Evolutionary conservation across 2,329 filamentous ascomycete genomes (phyloP).

Genomic region (Ceratocystis ficicola): DNA sequence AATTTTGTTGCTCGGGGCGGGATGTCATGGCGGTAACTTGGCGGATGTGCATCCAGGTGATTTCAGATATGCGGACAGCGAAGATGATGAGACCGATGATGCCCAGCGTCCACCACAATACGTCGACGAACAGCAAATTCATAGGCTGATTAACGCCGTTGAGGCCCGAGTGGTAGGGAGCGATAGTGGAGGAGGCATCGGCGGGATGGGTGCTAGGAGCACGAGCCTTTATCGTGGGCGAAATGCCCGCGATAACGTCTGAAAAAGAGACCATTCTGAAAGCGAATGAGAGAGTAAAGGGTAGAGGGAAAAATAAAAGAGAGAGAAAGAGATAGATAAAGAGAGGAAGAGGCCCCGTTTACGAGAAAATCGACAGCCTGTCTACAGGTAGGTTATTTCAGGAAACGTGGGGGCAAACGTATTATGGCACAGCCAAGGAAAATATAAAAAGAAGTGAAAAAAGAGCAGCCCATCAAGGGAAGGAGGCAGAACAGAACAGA

Average conservation of each 20-base stretch:
- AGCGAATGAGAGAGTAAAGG: neutral
- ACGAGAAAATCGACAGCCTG: neutral
- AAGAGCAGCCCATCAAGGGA: neutral
- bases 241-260: conserved; percentile 24
- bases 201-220: conserved; percentile 25
- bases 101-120: conserved; percentile 50
- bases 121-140: conserved; percentile 46
- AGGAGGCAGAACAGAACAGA: conserved; percentile 1
- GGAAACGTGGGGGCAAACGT: neutral
- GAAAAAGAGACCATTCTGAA: conserved; percentile 11
- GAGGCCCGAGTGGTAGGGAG: conserved; percentile 44
- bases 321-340: neutral
- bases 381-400: neutral
- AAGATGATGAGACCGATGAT: conserved; percentile 44
- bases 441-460: neutral
- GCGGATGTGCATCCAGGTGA: conserved; percentile 44
- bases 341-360: neutral
- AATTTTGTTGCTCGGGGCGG: conserved; percentile 41
- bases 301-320: conserved; percentile 6
- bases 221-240: conserved; percentile 29
- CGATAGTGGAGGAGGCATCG: conserved; percentile 36
- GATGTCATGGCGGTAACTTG: conserved; percentile 48
- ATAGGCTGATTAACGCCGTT: conserved; percentile 48
- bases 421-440: conserved; percentile 9
- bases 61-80: conserved; percentile 40